Conservation (phyloP, 768 basidiomycete species). For the Clitopilus passeckerianus region DNA sequence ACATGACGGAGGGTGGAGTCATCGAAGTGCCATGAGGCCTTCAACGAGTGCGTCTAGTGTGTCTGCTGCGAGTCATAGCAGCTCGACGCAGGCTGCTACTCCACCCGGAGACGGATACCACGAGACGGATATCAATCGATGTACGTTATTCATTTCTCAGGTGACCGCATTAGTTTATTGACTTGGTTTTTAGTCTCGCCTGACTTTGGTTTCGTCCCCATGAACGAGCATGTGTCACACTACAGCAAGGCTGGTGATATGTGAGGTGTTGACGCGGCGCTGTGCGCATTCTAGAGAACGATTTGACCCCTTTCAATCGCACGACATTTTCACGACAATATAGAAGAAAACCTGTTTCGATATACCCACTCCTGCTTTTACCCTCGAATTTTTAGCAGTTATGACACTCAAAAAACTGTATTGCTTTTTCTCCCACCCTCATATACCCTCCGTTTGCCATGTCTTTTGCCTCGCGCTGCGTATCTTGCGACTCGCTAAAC, state of each 20-base stretch:
- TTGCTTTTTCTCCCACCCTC: not conserved
- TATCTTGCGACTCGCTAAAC: not conserved
- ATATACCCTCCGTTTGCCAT: slow-evolving; percentile 3
- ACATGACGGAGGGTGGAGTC: slow-evolving; percentile 28
- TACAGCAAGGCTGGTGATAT: slow-evolving; percentile 59
- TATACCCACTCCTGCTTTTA: slow-evolving; percentile 2
- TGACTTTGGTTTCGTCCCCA: slow-evolving; percentile 79
- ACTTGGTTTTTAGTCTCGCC: slow-evolving; percentile 57
- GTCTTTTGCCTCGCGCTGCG: not conserved
- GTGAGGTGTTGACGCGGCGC: slow-evolving; percentile 14
- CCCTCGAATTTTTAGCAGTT: not conserved
- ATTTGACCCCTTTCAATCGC: slow-evolving; percentile 10
- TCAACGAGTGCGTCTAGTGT: slow-evolving; percentile 77
- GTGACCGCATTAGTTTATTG: slow-evolving; percentile 2
- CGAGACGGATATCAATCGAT: slow-evolving; percentile 78
- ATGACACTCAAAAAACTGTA: not conserved
- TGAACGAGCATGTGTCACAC: slow-evolving; percentile 73
- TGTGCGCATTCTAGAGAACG: slow-evolving; percentile 10
- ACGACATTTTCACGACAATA: slow-evolving; percentile 1
- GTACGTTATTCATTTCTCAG: slow-evolving; percentile 44
- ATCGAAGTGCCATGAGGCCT: slow-evolving; percentile 52
- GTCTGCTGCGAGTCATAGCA: slow-evolving; percentile 70
- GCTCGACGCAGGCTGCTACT: slow-evolving; percentile 78
- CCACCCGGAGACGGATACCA: slow-evolving; percentile 68
- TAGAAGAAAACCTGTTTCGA: slow-evolving; percentile 13